Percentiles rank a stretch among this genome's conserved stretches.
These are phyloP conservation scores for Physocladia obscura DNA, from an alignment of 192 early-diverging fungal species.

Conservation along the genomic window DNA sequence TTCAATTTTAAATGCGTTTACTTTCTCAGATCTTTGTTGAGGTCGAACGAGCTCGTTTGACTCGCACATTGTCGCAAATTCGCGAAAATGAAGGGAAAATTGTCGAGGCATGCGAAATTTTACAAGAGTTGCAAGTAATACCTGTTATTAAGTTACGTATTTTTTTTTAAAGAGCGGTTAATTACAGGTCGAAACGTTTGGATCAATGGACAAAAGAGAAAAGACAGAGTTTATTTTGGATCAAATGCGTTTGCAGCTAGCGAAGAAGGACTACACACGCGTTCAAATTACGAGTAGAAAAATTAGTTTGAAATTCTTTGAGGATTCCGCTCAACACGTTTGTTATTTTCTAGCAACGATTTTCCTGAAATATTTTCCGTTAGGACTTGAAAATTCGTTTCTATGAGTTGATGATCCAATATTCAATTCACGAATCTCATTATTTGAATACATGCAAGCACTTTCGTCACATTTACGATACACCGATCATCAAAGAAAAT, in stretches of 20 bases:
- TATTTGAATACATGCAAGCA: slow-evolving; percentile 91
- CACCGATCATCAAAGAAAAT: slow-evolving; percentile 76
- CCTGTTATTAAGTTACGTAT: background rate
- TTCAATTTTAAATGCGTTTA: no score
- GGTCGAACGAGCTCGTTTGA: slow-evolving; percentile 93
- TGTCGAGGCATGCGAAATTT: slow-evolving; percentile 86
- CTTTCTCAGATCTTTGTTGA: slow-evolving; percentile 89
- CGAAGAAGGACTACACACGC: slow-evolving; percentile 88
- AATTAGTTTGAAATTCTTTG: slow-evolving; percentile 94
- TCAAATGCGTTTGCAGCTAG: slow-evolving; percentile 93
- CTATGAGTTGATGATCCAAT: slow-evolving; percentile 95
- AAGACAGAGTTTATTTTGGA: slow-evolving; percentile 99
- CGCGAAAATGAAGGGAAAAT: slow-evolving; percentile 88
- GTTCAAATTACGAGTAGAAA: slow-evolving; percentile 94
- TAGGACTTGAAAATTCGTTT: slow-evolving; percentile 93
- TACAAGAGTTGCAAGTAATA: slow-evolving; percentile 89
- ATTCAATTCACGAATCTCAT: slow-evolving; percentile 85
- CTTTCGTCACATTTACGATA: slow-evolving; percentile 88
- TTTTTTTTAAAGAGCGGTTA: background rate
- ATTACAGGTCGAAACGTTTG: slow-evolving; percentile 90
- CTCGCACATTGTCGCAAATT: slow-evolving; percentile 84
- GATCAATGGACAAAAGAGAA: slow-evolving; percentile 97
- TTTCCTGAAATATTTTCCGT: background rate
- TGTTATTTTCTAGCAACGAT: background rate
- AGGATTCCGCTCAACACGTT: slow-evolving; percentile 73